These are phyloP conservation scores for Cryptosporidium sp. DNA, from an alignment of 169 alveolate species.

Conservation along the genomic window DNA sequence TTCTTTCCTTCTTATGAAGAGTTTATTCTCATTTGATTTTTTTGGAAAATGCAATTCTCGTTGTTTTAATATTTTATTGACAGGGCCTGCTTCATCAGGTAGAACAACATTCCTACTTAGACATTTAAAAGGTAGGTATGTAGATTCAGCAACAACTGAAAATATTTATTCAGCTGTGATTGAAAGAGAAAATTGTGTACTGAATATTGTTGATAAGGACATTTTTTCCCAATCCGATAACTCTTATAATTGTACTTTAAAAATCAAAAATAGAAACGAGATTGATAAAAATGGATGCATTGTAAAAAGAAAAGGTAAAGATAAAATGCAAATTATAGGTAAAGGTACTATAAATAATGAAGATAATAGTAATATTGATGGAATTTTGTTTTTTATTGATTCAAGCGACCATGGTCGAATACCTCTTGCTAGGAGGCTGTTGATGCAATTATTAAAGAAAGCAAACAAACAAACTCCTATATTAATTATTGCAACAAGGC, in stretches of 20 bases:
- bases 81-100: slow-evolving; percentile 75
- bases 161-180: neutral
- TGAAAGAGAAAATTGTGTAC: slow-evolving; percentile 17
- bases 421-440: slow-evolving; percentile 56
- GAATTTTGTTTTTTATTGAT: slow-evolving; percentile 57
- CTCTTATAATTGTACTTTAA: neutral
- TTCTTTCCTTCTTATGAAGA: neutral
- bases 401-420: slow-evolving; percentile 71
- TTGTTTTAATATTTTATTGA: slow-evolving; percentile 27
- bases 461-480: neutral
- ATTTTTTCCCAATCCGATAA: neutral
- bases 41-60: slow-evolving; percentile 18
- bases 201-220: slow-evolving; percentile 15
- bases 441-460: slow-evolving; percentile 8
- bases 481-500: slow-evolving; percentile 55
- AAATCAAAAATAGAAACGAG: neutral
- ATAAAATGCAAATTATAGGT: neutral
- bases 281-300: neutral
- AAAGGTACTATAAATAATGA: neutral
- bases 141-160: slow-evolving; percentile 39
- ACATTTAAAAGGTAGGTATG: slow-evolving; percentile 49
- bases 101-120: slow-evolving; percentile 49
- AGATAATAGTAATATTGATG: slow-evolving; percentile 17
- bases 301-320: neutral
- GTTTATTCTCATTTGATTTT: slow-evolving; percentile 1